Conservation (phyloP, 2,329 filamentous ascomycete genomes). For the Phyllosticta citribraziliensis region DNA sequence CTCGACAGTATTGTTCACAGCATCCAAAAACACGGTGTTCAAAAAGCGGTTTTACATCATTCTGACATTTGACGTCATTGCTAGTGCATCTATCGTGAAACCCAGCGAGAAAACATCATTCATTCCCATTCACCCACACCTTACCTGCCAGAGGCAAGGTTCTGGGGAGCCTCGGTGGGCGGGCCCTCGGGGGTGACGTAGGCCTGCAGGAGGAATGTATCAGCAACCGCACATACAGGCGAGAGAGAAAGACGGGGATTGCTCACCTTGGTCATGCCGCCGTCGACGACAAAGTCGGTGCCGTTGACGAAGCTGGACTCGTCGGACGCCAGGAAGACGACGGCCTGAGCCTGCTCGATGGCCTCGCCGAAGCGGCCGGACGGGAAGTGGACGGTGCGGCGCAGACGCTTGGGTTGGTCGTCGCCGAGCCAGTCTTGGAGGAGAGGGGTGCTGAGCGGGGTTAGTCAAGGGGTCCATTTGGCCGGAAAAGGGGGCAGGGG, state of each 20-base stretch:
- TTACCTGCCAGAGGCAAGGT: conserved; percentile 26
- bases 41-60: neutral
- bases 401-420: conserved; percentile 67
- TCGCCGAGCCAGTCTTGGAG: conserved; percentile 91
- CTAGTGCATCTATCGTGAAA: neutral
- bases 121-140: neutral
- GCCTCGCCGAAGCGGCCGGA: conserved; percentile 82
- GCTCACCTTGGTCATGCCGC: conserved; percentile 71
- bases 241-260: conserved; percentile 12
- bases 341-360: conserved; percentile 85
- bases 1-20: no score
- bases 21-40: no score
- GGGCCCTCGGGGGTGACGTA: conserved; percentile 60
- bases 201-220: conserved; percentile 22
- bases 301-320: conserved; percentile 87
- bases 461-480: neutral
- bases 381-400: conserved; percentile 85
- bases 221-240: conserved; percentile 28
- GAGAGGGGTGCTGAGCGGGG: conserved; percentile 57
- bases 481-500: neutral
- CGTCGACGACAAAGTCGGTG: conserved; percentile 88
- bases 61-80: neutral
- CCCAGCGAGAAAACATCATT: neutral
- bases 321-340: conserved; percentile 77
- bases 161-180: conserved; percentile 43